Percentiles rank a stretch among this genome's conserved stretches.
phyloP scores from a whole-genome alignment of 495 filamentous ascomycete species.

The Zalerion maritima region DNA sequence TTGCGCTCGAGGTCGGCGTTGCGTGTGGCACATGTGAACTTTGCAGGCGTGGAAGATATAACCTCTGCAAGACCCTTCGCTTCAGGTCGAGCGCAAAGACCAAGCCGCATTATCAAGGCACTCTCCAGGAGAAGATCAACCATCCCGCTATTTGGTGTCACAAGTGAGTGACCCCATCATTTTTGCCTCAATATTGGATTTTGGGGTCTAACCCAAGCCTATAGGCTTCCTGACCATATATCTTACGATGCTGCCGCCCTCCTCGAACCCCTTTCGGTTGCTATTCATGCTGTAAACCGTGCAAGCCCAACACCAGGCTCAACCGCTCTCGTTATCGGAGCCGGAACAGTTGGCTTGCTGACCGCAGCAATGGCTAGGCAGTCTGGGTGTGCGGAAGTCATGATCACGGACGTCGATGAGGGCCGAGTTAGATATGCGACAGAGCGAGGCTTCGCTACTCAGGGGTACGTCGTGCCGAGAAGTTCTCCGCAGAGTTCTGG shows the following conservation, averaged over 20 bases:
- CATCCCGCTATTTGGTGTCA: constrained; percentile 71
- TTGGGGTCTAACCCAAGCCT: constrained; percentile 13
- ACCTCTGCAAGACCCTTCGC: constrained; percentile 69
- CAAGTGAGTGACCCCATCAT: constrained; percentile 29
- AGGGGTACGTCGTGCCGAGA: constrained; percentile 46
- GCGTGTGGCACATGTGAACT: constrained; percentile 63
- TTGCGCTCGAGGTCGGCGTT: constrained; percentile 73
- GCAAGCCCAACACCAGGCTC: constrained; percentile 33
- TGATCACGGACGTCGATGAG: constrained; percentile 74
- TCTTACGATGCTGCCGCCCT: constrained; percentile 66
- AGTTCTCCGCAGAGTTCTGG: constrained; percentile 21
- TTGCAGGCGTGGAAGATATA: constrained; percentile 69
- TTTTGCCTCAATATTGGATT: not conserved
- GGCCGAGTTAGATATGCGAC: constrained; percentile 63
- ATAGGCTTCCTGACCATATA: constrained; percentile 53
- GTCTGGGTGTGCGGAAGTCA: constrained; percentile 50
- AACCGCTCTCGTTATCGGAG: constrained; percentile 67
- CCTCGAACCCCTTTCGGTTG: constrained; percentile 75
- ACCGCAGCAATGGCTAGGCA: constrained; percentile 56
- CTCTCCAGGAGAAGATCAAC: constrained; percentile 80
- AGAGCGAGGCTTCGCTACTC: constrained; percentile 54
- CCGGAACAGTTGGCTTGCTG: constrained; percentile 73
- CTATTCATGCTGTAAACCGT: constrained; percentile 66
- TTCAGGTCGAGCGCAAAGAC: constrained; percentile 77
- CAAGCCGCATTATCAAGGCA: constrained; percentile 76